Conservation (phyloP, 1,284 basidiomycete species). For the Hemileia vastatrix region DNA sequence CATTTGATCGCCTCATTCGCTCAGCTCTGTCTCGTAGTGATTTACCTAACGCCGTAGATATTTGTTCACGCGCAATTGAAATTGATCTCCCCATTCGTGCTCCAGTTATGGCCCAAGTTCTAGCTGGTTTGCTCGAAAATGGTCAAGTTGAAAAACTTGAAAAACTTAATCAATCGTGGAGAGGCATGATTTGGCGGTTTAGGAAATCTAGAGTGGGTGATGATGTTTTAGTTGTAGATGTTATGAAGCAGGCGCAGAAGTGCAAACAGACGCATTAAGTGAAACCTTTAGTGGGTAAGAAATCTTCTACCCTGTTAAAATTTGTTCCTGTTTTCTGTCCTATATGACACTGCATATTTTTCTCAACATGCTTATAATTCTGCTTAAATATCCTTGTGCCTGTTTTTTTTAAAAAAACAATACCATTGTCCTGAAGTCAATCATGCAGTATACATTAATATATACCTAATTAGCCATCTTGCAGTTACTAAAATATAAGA, state of each 20-base stretch:
- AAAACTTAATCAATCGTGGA: conserved; percentile 11
- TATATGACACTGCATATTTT: too few relatives aligned
- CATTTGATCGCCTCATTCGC: not conserved
- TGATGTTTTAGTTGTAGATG: conserved; percentile 9
- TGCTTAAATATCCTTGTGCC: too few relatives aligned
- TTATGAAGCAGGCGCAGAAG: conserved; percentile 14
- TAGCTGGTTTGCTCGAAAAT: conserved; percentile 8
- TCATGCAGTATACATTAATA: too few relatives aligned
- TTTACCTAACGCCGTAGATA: not conserved
- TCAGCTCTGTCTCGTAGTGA: not conserved
- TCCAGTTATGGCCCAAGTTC: not conserved
- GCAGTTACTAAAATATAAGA: too few relatives aligned
- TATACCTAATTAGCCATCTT: too few relatives aligned
- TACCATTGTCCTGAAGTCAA: too few relatives aligned
- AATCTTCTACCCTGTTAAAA: too few relatives aligned
- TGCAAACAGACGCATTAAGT: too few relatives aligned
- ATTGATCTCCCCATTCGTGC: not conserved
- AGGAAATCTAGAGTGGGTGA: not conserved
- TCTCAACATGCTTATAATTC: too few relatives aligned
- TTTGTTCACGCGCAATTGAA: not conserved
- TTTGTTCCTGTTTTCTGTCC: too few relatives aligned
- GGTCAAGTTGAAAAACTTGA: not conserved
- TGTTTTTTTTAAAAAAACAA: too few relatives aligned
- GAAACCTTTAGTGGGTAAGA: too few relatives aligned
- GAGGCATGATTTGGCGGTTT: conserved; percentile 13